Base-by-base conservation (phyloP, 495 filamentous ascomycete genomes). In the Neurospora sp. region DNA sequence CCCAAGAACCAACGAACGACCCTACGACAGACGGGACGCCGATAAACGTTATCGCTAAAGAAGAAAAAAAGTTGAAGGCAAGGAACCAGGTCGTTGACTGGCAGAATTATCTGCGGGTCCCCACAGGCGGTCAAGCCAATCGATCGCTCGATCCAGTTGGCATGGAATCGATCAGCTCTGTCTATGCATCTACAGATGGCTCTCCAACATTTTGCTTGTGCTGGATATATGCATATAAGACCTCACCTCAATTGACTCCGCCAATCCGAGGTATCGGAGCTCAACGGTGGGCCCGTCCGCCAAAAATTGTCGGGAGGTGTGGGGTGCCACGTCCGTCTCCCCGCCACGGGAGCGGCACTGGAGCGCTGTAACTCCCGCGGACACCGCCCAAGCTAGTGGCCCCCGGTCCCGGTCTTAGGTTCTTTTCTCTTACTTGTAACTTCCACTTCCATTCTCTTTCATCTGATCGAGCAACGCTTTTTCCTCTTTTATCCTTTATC, bases 1-100 rank as follows among this genome's bases (percentile, higher is more conserved):
- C 48, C 48, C 11, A 62, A 59, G 20, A 59, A 59, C 44, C 48
- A 59, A 59, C 48, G 48, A 59, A 59, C 48, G 48, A 59, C 12
- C 54, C 12, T 35, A 62, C 16, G 23, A 20, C 27, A 6, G 37
- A 69, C 31, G 14, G 23, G 11, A 72, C 46, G 35, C 35, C 18
- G 41, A 35, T 37, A 48, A 74, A 39, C 40, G 70, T 70, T 75
- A 54, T 70, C 74, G n/a, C 27, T 66, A 66, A 66, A 14, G 59
- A 18, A 75, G 70, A 78, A 80, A 81, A 81, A 79, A 79, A 76
- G 73, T 74, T 76, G 74, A 70, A 72, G 42, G 59, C 54, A 62
- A 37, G 54, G 54, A 66, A 42, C 20, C 18, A 62, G 69, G 73
- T 69, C 73, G 71, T 69, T 73, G 72, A 48, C 72, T 46, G 73